These are phyloP conservation scores for Capronia epimyces DNA, from an alignment of 2,329 filamentous ascomycete genomes.

Conservation along the genomic window DNA sequence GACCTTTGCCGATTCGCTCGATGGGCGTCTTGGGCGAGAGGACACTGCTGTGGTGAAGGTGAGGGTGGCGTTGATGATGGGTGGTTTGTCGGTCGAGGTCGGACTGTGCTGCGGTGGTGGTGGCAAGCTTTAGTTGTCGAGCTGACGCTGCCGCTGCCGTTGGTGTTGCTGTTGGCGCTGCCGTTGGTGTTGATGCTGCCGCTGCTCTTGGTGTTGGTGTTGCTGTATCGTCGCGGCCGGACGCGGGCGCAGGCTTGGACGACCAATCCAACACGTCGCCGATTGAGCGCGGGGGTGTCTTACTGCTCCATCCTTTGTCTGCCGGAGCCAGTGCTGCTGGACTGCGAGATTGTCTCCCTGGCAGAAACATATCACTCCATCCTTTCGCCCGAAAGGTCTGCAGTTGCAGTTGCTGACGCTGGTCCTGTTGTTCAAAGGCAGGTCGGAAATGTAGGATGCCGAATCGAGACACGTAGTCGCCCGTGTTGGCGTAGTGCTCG, in stretches of 20 bases:
- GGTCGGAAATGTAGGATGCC: conserved; percentile 57
- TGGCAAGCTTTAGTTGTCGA: neutral
- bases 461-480: conserved; percentile 69
- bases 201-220: neutral
- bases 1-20: conserved; percentile 4
- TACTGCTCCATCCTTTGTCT: no score
- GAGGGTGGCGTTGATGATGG: no score
- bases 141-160: neutral
- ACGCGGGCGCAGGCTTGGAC: no score
- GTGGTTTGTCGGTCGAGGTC: no score
- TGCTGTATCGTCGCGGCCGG: no score
- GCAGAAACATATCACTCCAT: no score
- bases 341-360: no score
- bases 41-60: neutral
- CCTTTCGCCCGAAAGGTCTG: no score
- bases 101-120: no score
- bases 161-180: neutral
- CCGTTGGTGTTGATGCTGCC: neutral
- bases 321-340: no score
- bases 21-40: conserved; percentile 12
- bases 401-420: neutral
- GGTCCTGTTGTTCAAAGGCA: neutral
- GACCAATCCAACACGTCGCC: no score
- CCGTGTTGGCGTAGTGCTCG: conserved; percentile 72
- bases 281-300: no score